These are phyloP conservation scores for Ophiobolus disseminans DNA, from an alignment of 2,329 filamentous ascomycete species.

Conservation along the genomic window DNA sequence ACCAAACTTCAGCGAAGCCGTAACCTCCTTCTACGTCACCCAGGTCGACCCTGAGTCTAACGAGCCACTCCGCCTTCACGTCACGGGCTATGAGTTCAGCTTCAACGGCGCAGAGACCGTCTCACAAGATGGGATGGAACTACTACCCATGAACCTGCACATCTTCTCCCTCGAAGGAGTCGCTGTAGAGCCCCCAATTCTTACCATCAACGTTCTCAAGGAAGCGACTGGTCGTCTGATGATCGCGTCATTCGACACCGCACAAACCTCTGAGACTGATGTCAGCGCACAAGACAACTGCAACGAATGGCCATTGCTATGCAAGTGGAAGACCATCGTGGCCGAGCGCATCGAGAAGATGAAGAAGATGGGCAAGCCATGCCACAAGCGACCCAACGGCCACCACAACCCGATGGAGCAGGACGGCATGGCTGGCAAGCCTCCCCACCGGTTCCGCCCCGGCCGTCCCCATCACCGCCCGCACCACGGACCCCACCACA, in stretches of 20 bases:
- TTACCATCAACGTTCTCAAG: constrained; percentile 49
- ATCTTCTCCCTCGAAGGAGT: constrained; percentile 45
- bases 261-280: constrained; percentile 27
- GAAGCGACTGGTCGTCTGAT: constrained; percentile 45
- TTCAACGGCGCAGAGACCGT: constrained; percentile 45
- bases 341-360: constrained; percentile 44
- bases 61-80: constrained; percentile 37
- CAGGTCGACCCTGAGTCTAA: constrained; percentile 41
- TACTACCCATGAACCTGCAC: constrained; percentile 48
- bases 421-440: constrained; percentile 40
- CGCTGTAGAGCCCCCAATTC: constrained; percentile 38
- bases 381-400: constrained; percentile 41
- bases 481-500: constrained; percentile 33
- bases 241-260: constrained; percentile 46
- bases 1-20: constrained; percentile 39
- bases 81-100: constrained; percentile 47
- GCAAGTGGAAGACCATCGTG: constrained; percentile 53
- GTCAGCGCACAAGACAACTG: constrained; percentile 38
- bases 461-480: constrained; percentile 28
- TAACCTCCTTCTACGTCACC: constrained; percentile 41
- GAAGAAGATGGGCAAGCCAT: constrained; percentile 45
- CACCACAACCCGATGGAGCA: constrained; percentile 39
- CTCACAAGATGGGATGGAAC: constrained; percentile 45
- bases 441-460: constrained; percentile 43
- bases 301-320: constrained; percentile 47